A percentile compares a stretch with the other conserved stretches of the same genome.
These are phyloP conservation scores for Lentinus brumalis DNA, from an alignment of 768 basidiomycete species.

Conservation along the genomic window DNA sequence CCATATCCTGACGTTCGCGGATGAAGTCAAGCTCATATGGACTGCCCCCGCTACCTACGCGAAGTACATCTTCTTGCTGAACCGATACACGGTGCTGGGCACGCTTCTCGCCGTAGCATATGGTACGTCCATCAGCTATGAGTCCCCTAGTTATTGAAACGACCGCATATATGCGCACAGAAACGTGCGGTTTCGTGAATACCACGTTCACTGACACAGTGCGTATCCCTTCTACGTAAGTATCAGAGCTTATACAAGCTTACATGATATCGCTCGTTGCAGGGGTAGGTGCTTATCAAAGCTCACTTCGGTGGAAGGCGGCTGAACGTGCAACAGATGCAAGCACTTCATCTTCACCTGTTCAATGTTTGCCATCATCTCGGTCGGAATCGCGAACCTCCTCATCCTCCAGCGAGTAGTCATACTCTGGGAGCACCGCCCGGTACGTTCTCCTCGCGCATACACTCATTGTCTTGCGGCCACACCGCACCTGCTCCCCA, in stretches of 20 bases:
- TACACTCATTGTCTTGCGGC: background rate
- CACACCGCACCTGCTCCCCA: background rate
- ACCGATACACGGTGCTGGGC: constrained; percentile 40
- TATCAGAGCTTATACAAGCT: no score
- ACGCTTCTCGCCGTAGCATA: constrained; percentile 28
- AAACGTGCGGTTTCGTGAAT: constrained; percentile 28
- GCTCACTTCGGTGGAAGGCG: no score
- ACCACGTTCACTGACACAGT: constrained; percentile 17
- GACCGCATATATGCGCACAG: constrained; percentile 10
- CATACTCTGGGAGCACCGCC: constrained; percentile 39
- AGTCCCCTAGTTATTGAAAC: background rate
- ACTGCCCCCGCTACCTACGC: constrained; percentile 36
- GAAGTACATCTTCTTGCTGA: constrained; percentile 42
- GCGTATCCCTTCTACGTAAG: constrained; percentile 9
- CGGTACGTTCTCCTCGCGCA: constrained; percentile 17
- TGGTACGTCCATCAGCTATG: constrained; percentile 23
- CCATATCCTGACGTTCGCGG: constrained; percentile 34
- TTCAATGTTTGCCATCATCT: constrained; percentile 29
- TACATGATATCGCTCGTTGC: background rate
- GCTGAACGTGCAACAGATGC: constrained; percentile 33
- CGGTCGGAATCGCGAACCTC: constrained; percentile 34
- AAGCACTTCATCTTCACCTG: constrained; percentile 27
- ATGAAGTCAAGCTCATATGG: constrained; percentile 47
- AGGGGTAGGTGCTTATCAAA: constrained; percentile 13
- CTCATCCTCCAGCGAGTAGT: constrained; percentile 38